Evolutionary conservation across 208 protist species (phyloP).

Genomic region (Trypanosoma theileri): DNA sequence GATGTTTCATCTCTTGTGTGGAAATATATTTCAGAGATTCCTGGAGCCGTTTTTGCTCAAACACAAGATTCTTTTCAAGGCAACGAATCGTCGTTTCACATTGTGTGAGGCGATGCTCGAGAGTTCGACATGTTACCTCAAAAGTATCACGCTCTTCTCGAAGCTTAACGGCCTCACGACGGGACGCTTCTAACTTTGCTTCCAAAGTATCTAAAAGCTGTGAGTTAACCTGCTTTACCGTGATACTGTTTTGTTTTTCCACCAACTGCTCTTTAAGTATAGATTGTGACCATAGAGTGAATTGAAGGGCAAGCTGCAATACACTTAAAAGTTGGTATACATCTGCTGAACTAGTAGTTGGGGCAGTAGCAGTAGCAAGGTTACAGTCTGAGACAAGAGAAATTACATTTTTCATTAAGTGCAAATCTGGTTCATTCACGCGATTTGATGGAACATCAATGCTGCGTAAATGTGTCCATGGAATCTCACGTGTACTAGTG

Average conservation of each 20-base stretch:
- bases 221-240: slow-evolving; percentile 45
- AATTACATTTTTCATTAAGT: slow-evolving; percentile 68
- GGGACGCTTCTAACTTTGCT: slow-evolving; percentile 31
- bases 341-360: slow-evolving; percentile 47
- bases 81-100: slow-evolving; percentile 42
- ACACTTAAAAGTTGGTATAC: slow-evolving; percentile 64
- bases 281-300: slow-evolving; percentile 79
- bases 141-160: slow-evolving; percentile 56
- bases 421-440: slow-evolving; percentile 54
- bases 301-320: slow-evolving; percentile 76
- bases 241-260: slow-evolving; percentile 40
- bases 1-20: background rate
- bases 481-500: slow-evolving; percentile 35
- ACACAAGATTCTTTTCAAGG: slow-evolving; percentile 51
- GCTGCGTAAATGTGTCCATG: slow-evolving; percentile 58
- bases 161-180: slow-evolving; percentile 27
- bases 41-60: slow-evolving; percentile 45
- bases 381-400: slow-evolving; percentile 40
- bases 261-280: slow-evolving; percentile 68
- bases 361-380: slow-evolving; percentile 27
- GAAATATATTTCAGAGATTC: slow-evolving; percentile 9
- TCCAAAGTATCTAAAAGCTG: slow-evolving; percentile 55
- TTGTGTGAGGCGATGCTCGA: slow-evolving; percentile 44
- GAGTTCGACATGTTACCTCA: slow-evolving; percentile 32
- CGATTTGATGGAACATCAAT: slow-evolving; percentile 50